Base-by-base conservation (phyloP, 1,139 yeast genomes). In the Casaregolazyma lundiana region DNA sequence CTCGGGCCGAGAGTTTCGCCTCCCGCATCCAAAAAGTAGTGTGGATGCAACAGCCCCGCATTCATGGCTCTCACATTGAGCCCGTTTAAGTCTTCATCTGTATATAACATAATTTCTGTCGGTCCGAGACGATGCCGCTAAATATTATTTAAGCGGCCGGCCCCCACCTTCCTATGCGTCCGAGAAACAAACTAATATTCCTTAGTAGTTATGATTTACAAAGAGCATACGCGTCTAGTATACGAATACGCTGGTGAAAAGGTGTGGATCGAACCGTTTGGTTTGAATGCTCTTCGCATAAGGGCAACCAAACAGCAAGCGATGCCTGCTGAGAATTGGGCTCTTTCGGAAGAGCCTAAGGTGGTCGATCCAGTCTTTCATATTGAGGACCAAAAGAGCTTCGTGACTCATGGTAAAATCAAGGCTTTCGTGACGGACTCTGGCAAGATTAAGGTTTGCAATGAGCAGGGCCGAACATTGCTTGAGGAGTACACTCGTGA, bases 241-340 rank as follows among this genome's bases (percentile, higher is more conserved):
- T 49, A n/a, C 43, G 35, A 35, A n/a, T 47, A 38, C 41, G 51
- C 46, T 35, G 50, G 46, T 11, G 52, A 50, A 40, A 37, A 43
- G 15, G 37, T 51, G 17, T 43, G 50, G 45, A 48, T 51, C 13
- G 50, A 51, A 37, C 45, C 54, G 18, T 50, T 52, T 52, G 54
- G 54, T n/a, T 37, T 19, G 4, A 48, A 50, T 38, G 52, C 53
- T 5, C 35, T 51, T 20, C 38, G 54, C 7, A 45, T 51, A 3
- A 43, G 53, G 4, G 50, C 53, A 6, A 30, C 50, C 11, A 49
- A 46, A 30, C n/a, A 11, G 6, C 26, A 34, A 3, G 26, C 18
- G 11, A 20, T 39, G 35, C 42, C 45, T 22, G 3, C 7, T 4
- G 35, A 40, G 11, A 39, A 48, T 19, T 50, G 53, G 53, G 53